Percentiles rank a stretch among this genome's conserved stretches.
These are phyloP conservation scores for Pyrenochaeta sp. DNA, from an alignment of 2,329 filamentous ascomycete species.

Conservation along the genomic window DNA sequence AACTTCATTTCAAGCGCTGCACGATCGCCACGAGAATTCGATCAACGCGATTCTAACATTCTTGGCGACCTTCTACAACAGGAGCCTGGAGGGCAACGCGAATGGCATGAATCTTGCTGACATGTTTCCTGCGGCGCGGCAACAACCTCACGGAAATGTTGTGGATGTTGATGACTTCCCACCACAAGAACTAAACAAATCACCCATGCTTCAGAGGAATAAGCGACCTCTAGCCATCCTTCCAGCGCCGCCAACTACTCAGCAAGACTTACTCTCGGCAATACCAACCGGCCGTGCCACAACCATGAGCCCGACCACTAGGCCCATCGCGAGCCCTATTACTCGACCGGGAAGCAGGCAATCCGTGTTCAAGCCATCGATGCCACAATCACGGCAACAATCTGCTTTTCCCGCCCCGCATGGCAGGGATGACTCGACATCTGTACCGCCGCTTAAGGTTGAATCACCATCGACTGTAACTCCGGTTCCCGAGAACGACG, in stretches of 20 bases:
- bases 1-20: conserved; percentile 85
- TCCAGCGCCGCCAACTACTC: conserved; percentile 39
- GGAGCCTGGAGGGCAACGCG: conserved; percentile 86
- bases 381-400: conserved; percentile 24
- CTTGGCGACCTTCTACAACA: conserved; percentile 93
- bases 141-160: conserved; percentile 64
- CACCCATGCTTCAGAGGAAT: conserved; percentile 47
- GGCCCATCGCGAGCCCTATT: conserved; percentile 37
- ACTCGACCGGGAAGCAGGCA: conserved; percentile 29
- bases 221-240: conserved; percentile 50
- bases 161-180: conserved; percentile 68
- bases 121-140: conserved; percentile 76
- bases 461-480: conserved; percentile 51
- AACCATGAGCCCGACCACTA: conserved; percentile 41
- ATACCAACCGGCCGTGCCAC: conserved; percentile 35
- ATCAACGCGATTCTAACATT: conserved; percentile 99
- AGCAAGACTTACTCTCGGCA: conserved; percentile 36
- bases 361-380: conserved; percentile 34
- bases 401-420: conserved; percentile 15
- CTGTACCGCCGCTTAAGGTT: conserved; percentile 49
- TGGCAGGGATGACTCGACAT: conserved; percentile 17
- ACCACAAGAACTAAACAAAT: conserved; percentile 45
- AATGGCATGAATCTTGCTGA: conserved; percentile 80
- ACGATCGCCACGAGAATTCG: conserved; percentile 96
- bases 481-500: conserved; percentile 52